Base-by-base conservation (phyloP, 2,329 filamentous ascomycete species). In the Coniochaeta prunicola region DNA sequence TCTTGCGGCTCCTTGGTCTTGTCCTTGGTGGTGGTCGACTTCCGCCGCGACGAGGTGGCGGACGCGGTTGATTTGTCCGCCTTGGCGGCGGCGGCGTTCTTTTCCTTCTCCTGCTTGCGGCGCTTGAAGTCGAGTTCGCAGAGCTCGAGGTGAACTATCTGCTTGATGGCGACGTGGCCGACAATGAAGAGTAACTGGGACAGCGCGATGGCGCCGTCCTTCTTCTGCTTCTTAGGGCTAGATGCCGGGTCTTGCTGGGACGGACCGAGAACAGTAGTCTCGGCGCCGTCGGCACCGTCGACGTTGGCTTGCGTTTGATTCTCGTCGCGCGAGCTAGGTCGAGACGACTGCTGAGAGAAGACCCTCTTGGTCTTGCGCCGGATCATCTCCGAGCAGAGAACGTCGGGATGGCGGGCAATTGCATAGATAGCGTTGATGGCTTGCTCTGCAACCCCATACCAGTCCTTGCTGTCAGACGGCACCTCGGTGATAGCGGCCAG, bases 41-140 rank as follows among this genome's bases (percentile, higher is more conserved):
- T 69, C 58, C 66, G 68, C 61, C 61, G 60, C 79, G 74, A 34
- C 74, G 76, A 62, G 73, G 66, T 57, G 57, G 62, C 28, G 56
- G 61, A 60, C 17, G 64, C 59, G 65, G 66, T 72, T 64, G 59
- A 67, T 61, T 62, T 36, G 21, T 55, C 53, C 2, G 53, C 73
- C 64, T 80, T 79, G 58, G 75, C 64, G 0, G 76, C 73, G 2
- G 77, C 70, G n/a, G 76, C 68, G 15, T 74, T 80, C 77, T 91
- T 92, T 69, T 94, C 90, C 66, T 92, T 91, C 61, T 94, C 91
- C 42, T 90, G 88, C 78, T 99, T 99, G 64, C 93, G 85, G 58
- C 93, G 89, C 78, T 99, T 99, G 74, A 99, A 99, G 73, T 99
- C 94, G 56, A 94, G 85, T 70, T 99, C 94, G 71, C 92, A 96